phyloP scores from a whole-genome alignment of 176 grass and related monocot genomes.

The Echinochloa phyllopogon region DNA sequence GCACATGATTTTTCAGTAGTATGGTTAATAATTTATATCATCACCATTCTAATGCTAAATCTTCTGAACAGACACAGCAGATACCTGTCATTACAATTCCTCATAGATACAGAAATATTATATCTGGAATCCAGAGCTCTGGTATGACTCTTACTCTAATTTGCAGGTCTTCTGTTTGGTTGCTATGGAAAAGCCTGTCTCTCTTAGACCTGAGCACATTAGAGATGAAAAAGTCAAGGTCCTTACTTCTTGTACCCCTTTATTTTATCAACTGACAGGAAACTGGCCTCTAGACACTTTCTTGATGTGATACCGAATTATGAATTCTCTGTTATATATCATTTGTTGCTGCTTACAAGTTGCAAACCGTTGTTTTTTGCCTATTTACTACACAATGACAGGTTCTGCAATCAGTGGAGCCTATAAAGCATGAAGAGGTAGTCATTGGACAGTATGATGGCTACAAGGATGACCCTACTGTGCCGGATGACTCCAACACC shows the following conservation, averaged over 20 bases:
- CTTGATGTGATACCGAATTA: neutral
- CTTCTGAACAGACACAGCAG: neutral
- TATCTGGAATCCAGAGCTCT: conserved; percentile 34
- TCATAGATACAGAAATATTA: neutral
- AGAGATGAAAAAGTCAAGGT: conserved; percentile 99
- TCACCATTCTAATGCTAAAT: neutral
- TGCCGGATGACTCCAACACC: conserved; percentile 89
- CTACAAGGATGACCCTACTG: conserved; percentile 92
- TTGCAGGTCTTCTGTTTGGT: conserved; percentile 94
- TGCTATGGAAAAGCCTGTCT: conserved; percentile 96
- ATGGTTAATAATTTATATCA: conserved; percentile 8
- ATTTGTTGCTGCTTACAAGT: conserved; percentile 11
- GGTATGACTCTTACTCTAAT: conserved; percentile 28
- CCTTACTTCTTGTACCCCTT: conserved; percentile 36
- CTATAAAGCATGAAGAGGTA: conserved; percentile 88
- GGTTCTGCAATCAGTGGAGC: conserved; percentile 92
- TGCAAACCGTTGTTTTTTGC: neutral
- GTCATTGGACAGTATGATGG: conserved; percentile 94
- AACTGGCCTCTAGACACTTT: conserved; percentile 2
- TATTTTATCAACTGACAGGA: conserved; percentile 33
- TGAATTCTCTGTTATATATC: neutral
- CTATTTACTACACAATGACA: conserved; percentile 39
- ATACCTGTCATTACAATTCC: neutral
- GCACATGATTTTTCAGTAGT: neutral
- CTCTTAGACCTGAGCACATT: conserved; percentile 94